Base-by-base conservation (phyloP, 1,284 basidiomycete species). In the Psilocybe mexicana region DNA sequence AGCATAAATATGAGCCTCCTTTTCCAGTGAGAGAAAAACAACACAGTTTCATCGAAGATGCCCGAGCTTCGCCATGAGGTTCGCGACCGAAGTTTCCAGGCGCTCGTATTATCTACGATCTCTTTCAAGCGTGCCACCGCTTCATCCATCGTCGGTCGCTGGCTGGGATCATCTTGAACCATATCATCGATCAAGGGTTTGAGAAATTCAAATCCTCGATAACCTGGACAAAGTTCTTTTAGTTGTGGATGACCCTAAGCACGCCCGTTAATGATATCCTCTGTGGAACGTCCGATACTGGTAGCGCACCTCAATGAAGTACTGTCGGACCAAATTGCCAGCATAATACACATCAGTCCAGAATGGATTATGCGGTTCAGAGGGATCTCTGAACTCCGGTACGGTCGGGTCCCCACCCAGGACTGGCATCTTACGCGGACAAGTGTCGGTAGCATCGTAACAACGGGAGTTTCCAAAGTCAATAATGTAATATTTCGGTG, bases 321-420 rank as follows among this genome's bases (percentile, higher is more conserved):
- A 56, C n/a, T 63, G 54, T 11, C 54, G 62, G 47, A 76, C 70
- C 0, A 68, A 40, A 47, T 76, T 74, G 0, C 75, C 74, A 0
- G 75, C 50, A 26, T 70, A 73, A 53, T 71, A 77, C 0, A 77
- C 66, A 30, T 78, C 75, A 0, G 72, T 72, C 12, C 66, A 60
- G 43, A 74, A 76, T 0, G 75, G 73, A 60, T 75, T 59, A 23
- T 65, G 67, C 8, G 8, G 23, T 48, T 54, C 10, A 2, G 61
- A 61, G 55, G 65, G 64, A 58, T 56, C 2, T 46, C 18, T 1
- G 50, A 52, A 12, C 55, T 60, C 59, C 3, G 61, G 61, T 4
- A 55, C 59, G 2, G 11, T 18, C 10, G 64, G 10, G 25, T 45
- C 51, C 66, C 70, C 48, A 58, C 49, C 8, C 18, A 57, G 52